phyloP scores from a whole-genome alignment of 139 green algal species.

The Chlorella sp. region DNA sequence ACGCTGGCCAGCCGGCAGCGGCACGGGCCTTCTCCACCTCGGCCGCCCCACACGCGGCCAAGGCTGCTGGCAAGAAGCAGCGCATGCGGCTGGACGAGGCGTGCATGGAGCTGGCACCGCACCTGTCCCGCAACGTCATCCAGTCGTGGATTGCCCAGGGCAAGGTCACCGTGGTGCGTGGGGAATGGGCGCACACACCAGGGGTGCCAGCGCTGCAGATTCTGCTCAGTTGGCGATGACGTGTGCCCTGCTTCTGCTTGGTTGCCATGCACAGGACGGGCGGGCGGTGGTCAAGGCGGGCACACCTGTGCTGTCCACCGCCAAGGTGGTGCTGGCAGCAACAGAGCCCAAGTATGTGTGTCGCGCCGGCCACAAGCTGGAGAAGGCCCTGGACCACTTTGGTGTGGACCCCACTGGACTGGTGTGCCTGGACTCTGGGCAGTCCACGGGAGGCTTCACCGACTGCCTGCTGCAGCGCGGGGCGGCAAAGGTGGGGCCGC shows the following conservation, averaged over 20 bases:
- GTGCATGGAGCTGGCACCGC: constrained; percentile 63
- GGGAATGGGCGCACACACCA: too few relatives aligned
- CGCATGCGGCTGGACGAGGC: constrained; percentile 87
- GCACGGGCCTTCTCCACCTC: too few relatives aligned
- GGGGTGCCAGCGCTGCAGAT: too few relatives aligned
- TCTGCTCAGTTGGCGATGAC: too few relatives aligned
- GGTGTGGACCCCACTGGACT: constrained; percentile 66
- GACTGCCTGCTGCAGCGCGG: constrained; percentile 94
- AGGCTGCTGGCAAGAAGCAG: neutral
- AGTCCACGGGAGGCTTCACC: constrained; percentile 96
- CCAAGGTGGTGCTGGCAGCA: constrained; percentile 61
- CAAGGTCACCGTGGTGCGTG: constrained; percentile 13
- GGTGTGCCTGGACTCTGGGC: constrained; percentile 75
- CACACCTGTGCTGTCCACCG: constrained; percentile 38
- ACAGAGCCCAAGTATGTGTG: constrained; percentile 84
- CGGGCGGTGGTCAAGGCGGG: constrained; percentile 71
- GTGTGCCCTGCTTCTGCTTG: too few relatives aligned
- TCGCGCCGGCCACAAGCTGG: constrained; percentile 87
- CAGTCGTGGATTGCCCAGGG: constrained; percentile 89
- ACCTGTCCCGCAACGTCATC: constrained; percentile 74
- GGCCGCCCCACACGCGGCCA: neutral
- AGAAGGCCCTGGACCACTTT: constrained; percentile 83
- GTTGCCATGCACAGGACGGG: too few relatives aligned
- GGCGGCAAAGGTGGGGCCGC: constrained; percentile 47
- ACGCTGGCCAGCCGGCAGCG: too few relatives aligned